These are phyloP conservation scores for Nitzschia sp. DNA, from an alignment of 108 stramenopile genomes.

Conservation along the genomic window DNA sequence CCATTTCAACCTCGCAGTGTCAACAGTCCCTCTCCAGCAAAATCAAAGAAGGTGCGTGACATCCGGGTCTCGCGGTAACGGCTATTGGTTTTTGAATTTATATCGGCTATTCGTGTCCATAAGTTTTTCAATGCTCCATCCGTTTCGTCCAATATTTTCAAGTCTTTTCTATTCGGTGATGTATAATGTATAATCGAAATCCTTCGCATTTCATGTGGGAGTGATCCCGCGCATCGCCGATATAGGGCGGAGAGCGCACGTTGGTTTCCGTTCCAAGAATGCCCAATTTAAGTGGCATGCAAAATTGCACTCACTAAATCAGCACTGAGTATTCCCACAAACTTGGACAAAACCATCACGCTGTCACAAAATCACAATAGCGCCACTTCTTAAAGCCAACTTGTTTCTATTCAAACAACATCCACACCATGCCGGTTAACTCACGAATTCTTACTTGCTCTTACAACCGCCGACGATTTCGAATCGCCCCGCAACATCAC, in stretches of 20 bases:
- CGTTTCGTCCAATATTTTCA: conserved; percentile 15
- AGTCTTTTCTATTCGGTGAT: background rate
- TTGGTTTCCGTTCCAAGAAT: conserved; percentile 28
- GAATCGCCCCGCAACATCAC: conserved; percentile 5
- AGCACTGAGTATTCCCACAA: conserved; percentile 11
- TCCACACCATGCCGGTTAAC: conserved; percentile 22
- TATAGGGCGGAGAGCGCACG: background rate
- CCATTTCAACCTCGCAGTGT: conserved; percentile 19
- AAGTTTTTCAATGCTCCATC: conserved; percentile 1
- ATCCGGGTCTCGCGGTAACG: conserved; percentile 13
- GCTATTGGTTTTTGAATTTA: conserved; percentile 8
- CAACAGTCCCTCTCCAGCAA: conserved; percentile 8
- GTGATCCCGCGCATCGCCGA: conserved; percentile 15
- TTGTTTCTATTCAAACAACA: conserved; percentile 13
- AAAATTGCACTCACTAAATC: conserved; percentile 13
- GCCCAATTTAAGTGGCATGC: background rate
- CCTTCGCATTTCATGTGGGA: conserved; percentile 2
- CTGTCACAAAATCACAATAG: conserved; percentile 12
- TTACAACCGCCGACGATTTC: conserved; percentile 34
- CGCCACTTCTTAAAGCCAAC: background rate
- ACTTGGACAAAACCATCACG: conserved; percentile 5
- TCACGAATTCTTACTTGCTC: conserved; percentile 35
- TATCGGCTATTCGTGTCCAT: background rate
- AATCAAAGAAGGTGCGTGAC: conserved; percentile 10
- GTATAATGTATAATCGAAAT: conserved; percentile 5